Conservation (phyloP, 2,329 filamentous ascomycete genomes). For the Colletotrichum tabaci region DNA sequence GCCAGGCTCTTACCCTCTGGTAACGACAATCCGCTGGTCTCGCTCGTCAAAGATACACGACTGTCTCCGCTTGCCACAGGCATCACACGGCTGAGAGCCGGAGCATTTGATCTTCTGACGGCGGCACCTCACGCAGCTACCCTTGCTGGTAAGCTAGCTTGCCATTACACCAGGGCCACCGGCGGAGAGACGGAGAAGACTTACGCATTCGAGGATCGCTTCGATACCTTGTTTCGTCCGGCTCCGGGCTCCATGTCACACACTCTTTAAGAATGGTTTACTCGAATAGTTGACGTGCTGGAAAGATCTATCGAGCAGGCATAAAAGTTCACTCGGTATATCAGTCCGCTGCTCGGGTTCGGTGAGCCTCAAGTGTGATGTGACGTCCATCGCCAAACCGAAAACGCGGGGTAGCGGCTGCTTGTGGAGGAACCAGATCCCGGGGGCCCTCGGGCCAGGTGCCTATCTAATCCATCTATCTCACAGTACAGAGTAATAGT, state of each 20-base stretch:
- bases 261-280: not conserved
- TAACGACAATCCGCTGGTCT: conserved; percentile 65
- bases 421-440: not conserved
- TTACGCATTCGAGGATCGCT: conserved; percentile 44
- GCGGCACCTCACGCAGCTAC: conserved; percentile 60
- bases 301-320: not conserved
- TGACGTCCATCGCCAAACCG: not conserved
- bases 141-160: not conserved
- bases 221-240: conserved; percentile 38
- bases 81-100: conserved; percentile 59
- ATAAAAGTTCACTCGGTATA: not conserved
- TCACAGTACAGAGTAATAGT: not conserved
- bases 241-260: conserved; percentile 32
- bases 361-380: not conserved
- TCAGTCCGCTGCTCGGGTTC: not conserved
- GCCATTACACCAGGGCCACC: too few species aligned
- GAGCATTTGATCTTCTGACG: conserved; percentile 64
- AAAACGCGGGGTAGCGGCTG: not conserved
- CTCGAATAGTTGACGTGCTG: too few species aligned
- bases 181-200: conserved; percentile 1
- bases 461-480: conserved; percentile 5
- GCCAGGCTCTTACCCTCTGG: conserved; percentile 54
- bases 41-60: conserved; percentile 60
- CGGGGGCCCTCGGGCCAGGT: conserved; percentile 1
- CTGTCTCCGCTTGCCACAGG: conserved; percentile 60